Percentiles rank a stretch among this genome's conserved stretches.
Conservation (phyloP, 257 asterid genomes). For the Fraxinus pennsylvanica region DNA sequence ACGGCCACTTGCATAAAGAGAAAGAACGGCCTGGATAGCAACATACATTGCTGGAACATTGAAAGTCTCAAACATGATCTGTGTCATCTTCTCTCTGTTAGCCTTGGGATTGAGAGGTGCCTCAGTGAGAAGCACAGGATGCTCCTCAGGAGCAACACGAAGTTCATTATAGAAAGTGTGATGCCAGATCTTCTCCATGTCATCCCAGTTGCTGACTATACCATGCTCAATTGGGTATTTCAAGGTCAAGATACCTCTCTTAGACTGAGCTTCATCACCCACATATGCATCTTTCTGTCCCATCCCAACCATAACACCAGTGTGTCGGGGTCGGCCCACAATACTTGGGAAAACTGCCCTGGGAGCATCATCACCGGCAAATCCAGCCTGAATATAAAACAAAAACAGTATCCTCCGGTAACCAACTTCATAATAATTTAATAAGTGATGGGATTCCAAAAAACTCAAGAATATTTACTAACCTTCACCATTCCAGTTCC, state of each 20-base stretch:
- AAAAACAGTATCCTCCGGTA: not conserved
- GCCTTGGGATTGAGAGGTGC: constrained; percentile 74
- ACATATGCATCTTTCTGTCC: constrained; percentile 43
- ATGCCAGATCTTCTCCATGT: constrained; percentile 64
- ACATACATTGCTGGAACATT: constrained; percentile 44
- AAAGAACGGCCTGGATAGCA: constrained; percentile 47
- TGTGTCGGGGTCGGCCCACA: constrained; percentile 40
- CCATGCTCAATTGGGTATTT: constrained; percentile 59
- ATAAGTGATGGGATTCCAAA: not conserved
- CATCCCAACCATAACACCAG: constrained; percentile 46
- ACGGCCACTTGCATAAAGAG: constrained; percentile 52
- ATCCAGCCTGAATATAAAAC: constrained; percentile 32
- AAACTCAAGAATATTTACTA: not conserved
- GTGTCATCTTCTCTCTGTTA: constrained; percentile 63
- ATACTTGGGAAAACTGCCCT: constrained; percentile 45
- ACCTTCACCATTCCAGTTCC: constrained; percentile 41
- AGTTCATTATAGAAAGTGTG: constrained; percentile 53
- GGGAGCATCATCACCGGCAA: constrained; percentile 46
- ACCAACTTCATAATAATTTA: not conserved
- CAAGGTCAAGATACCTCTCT: constrained; percentile 39
- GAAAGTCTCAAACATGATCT: constrained; percentile 43
- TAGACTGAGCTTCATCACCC: constrained; percentile 43
- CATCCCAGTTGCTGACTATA: constrained; percentile 59
- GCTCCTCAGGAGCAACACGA: constrained; percentile 64
- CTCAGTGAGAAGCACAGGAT: constrained; percentile 54